Percentiles rank a stretch among this genome's conserved stretches.
Evolutionary conservation across 768 basidiomycete species (phyloP).

Genomic region (Tephrocybe sp.): DNA sequence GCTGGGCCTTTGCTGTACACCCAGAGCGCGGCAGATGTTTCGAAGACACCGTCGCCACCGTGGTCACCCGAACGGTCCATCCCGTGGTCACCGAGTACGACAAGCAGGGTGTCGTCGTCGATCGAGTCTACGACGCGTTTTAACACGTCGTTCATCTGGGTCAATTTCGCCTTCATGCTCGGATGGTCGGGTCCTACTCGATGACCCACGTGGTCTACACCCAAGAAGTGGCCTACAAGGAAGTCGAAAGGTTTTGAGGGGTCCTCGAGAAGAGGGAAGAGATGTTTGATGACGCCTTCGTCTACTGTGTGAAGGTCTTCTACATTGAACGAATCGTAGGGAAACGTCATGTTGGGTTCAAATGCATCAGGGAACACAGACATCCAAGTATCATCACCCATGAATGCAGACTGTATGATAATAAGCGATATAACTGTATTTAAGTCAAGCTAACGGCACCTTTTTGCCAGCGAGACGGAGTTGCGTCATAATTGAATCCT

Average conservation of each 20-base stretch:
- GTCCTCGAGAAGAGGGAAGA: constrained; percentile 75
- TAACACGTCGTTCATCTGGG: constrained; percentile 86
- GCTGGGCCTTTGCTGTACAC: constrained; percentile 79
- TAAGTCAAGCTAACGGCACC: constrained; percentile 35
- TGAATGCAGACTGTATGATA: constrained; percentile 67
- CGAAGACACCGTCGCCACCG: constrained; percentile 85
- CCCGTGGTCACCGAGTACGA: constrained; percentile 94
- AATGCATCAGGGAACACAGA: constrained; percentile 82
- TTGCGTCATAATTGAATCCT: constrained; percentile 88
- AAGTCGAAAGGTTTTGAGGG: constrained; percentile 71
- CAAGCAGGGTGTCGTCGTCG: constrained; percentile 86
- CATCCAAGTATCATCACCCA: constrained; percentile 98
- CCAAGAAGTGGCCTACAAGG: constrained; percentile 89
- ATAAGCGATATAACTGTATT: neutral
- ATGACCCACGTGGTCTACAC: constrained; percentile 96
- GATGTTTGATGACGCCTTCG: constrained; percentile 79
- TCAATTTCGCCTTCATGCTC: constrained; percentile 81
- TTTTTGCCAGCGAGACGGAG: constrained; percentile 56
- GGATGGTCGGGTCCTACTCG: constrained; percentile 88
- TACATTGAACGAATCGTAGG: constrained; percentile 97
- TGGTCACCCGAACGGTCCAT: constrained; percentile 97
- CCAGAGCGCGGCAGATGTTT: constrained; percentile 88
- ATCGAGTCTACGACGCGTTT: constrained; percentile 67
- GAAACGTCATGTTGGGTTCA: constrained; percentile 67
- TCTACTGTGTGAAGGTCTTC: constrained; percentile 98